Evolutionary conservation across 768 basidiomycete species (phyloP).

Genomic region (Pleurotus salmoneostramineus): DNA sequence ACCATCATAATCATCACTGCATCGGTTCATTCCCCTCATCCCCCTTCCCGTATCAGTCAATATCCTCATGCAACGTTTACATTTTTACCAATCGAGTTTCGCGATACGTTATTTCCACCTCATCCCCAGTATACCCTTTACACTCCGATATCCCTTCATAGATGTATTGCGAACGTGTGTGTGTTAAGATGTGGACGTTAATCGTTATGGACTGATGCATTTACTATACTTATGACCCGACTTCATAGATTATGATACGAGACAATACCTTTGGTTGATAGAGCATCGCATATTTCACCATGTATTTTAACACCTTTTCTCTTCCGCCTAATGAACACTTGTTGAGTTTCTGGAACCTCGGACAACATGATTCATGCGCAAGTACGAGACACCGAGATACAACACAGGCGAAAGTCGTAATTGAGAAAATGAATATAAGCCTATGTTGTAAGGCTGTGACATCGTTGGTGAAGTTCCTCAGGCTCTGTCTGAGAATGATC

Average conservation of each 20-base stretch:
- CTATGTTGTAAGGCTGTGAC: constrained; percentile 11
- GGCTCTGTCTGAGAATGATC: constrained; percentile 6
- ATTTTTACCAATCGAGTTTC: constrained; percentile 42
- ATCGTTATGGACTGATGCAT: constrained; percentile 20
- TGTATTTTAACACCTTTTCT: constrained; percentile 16
- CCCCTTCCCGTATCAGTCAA: constrained; percentile 8
- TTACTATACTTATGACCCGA: constrained; percentile 15
- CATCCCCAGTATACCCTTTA: constrained; percentile 12
- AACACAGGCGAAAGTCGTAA: no score
- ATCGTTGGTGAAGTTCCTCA: not conserved
- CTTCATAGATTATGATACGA: constrained; percentile 42
- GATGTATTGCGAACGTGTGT: constrained; percentile 23
- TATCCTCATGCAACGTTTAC: constrained; percentile 34
- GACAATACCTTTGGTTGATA: constrained; percentile 34
- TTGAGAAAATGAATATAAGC: no score
- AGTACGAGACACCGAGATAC: no score
- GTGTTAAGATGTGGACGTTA: constrained; percentile 9
- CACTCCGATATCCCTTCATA: constrained; percentile 9
- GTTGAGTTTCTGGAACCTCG: no score
- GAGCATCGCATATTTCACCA: constrained; percentile 58
- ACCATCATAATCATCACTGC: constrained; percentile 12
- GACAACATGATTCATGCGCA: no score
- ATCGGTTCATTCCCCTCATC: not conserved
- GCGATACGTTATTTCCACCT: constrained; percentile 39
- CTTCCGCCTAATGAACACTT: not conserved